A percentile compares a stretch with the other conserved stretches of the same genome.
These are phyloP conservation scores for Phytophthora syringae DNA, from an alignment of 352 stramenopile genomes.

Conservation along the genomic window DNA sequence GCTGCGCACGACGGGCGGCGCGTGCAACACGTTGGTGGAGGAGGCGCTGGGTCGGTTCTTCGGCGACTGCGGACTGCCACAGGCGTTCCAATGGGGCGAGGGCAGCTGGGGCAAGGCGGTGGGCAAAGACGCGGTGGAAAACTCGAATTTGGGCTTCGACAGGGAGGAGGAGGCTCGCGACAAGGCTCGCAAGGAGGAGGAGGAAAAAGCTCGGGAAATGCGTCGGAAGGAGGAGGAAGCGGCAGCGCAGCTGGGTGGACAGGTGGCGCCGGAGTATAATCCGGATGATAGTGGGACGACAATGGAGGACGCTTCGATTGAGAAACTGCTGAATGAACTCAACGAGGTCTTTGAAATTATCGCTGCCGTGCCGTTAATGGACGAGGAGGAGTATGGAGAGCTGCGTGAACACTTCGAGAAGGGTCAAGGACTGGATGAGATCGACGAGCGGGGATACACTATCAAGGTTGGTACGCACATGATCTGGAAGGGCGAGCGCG, in stretches of 20 bases:
- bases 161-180: constrained; percentile 56
- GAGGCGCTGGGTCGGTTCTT: constrained; percentile 78
- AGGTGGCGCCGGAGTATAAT: not conserved
- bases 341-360: constrained; percentile 79
- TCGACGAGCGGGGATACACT: constrained; percentile 64
- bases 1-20: constrained; percentile 72
- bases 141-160: constrained; percentile 73
- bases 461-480: constrained; percentile 55
- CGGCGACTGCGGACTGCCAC: constrained; percentile 62
- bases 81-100: constrained; percentile 74
- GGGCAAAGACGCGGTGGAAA: constrained; percentile 62
- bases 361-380: constrained; percentile 71
- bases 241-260: too few relatives aligned
- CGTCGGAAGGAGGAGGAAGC: constrained; percentile 36
- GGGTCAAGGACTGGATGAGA: constrained; percentile 62
- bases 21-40: constrained; percentile 83
- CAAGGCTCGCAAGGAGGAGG: constrained; percentile 45
- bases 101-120: constrained; percentile 76
- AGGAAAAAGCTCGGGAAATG: too few relatives aligned
- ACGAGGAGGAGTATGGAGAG: constrained; percentile 71
- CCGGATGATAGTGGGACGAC: constrained; percentile 5
- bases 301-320: constrained; percentile 60
- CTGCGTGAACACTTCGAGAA: constrained; percentile 69
- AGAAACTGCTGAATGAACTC: constrained; percentile 61
- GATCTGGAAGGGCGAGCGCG: constrained; percentile 77